phyloP scores from a whole-genome alignment of 1,139 yeast species.

The Candida glucosophila region DNA sequence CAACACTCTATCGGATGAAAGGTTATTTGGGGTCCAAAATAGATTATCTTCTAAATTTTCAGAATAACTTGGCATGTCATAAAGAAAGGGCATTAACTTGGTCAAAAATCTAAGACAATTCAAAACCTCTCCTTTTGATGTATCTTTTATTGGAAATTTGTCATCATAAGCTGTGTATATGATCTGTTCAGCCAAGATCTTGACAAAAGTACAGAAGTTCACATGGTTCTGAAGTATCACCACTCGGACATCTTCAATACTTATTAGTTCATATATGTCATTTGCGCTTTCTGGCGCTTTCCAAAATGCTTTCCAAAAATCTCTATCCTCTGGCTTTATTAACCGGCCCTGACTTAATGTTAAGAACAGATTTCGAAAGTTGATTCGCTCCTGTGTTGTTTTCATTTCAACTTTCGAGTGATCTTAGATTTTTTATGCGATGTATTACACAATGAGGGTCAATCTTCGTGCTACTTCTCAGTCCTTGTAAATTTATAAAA shows the following conservation, averaged over 20 bases:
- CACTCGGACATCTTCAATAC: slow-evolving; percentile 49
- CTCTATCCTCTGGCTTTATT: slow-evolving; percentile 33
- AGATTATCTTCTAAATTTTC: slow-evolving; percentile 29
- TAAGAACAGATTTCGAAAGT: slow-evolving; percentile 54
- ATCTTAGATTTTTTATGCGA: too few relatives aligned
- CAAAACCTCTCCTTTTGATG: slow-evolving; percentile 19
- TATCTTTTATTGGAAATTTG: slow-evolving; percentile 2
- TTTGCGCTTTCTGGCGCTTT: slow-evolving; percentile 19
- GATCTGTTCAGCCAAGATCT: slow-evolving; percentile 28
- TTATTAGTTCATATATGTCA: slow-evolving; percentile 51
- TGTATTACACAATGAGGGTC: too few relatives aligned
- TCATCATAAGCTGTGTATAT: slow-evolving; percentile 9
- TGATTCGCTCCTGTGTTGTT: slow-evolving; percentile 57
- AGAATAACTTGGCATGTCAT: slow-evolving; percentile 34
- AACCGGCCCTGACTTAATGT: slow-evolving; percentile 50
- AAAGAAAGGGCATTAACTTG: slow-evolving; percentile 58
- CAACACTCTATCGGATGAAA: slow-evolving; percentile 3
- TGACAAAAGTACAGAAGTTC: slow-evolving; percentile 48
- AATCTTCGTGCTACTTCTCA: too few relatives aligned
- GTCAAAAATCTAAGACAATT: slow-evolving; percentile 63
- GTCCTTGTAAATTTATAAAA: too few relatives aligned
- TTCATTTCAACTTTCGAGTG: too few relatives aligned
- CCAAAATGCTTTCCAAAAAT: slow-evolving; percentile 45
- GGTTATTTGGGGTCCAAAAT: slow-evolving; percentile 24
- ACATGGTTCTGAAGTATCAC: slow-evolving; percentile 50